These are phyloP conservation scores for Aphanocladium album DNA, from an alignment of 2,329 filamentous ascomycete species.

Conservation along the genomic window DNA sequence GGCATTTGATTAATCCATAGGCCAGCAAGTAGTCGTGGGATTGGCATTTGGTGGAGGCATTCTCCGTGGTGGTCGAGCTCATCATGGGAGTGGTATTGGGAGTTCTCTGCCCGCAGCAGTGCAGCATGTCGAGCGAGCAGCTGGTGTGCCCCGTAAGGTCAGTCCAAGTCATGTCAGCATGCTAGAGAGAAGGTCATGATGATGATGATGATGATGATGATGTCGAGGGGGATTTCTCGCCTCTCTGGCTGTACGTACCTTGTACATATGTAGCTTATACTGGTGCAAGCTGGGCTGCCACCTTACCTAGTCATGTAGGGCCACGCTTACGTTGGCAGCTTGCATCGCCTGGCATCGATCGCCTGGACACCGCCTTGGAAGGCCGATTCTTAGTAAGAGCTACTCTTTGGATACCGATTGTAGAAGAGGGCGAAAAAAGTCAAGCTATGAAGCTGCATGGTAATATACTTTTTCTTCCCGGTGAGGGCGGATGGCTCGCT, in stretches of 20 bases:
- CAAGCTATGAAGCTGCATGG: neutral
- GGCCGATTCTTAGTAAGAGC: conserved; percentile 1
- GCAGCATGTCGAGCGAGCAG: neutral
- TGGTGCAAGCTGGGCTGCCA: neutral
- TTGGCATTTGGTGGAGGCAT: neutral
- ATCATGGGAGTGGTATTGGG: neutral
- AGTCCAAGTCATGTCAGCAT: conserved; percentile 1
- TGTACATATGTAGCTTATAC: neutral
- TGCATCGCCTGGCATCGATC: conserved; percentile 6
- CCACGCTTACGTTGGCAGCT: conserved; percentile 6
- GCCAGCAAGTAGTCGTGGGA: neutral
- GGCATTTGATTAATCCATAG: no score
- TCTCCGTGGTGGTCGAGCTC: neutral
- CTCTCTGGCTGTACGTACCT: neutral
- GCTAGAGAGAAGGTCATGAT: no score
- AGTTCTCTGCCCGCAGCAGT: neutral
- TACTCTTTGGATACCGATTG: neutral
- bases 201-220: neutral
- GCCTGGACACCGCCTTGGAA: neutral
- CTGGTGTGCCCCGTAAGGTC: neutral
- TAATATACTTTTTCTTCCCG: neutral
- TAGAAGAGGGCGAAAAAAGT: neutral
- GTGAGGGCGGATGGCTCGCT: neutral
- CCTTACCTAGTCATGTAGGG: neutral
- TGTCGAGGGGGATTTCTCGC: no score